Evolutionary conservation across 1,284 basidiomycete species (phyloP).

Genomic region (Rhodotorula sp.): DNA sequence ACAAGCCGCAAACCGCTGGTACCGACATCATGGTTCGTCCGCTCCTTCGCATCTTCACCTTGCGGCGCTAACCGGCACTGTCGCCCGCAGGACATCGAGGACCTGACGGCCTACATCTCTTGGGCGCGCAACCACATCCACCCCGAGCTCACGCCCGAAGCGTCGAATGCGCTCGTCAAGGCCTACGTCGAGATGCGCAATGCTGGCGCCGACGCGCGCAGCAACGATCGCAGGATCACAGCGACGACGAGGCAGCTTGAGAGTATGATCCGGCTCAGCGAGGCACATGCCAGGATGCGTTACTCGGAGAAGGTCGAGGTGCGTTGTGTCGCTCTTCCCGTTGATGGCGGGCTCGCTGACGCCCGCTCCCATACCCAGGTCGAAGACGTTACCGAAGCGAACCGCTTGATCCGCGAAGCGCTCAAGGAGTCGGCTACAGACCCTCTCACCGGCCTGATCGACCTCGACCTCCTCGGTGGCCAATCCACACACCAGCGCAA

Average conservation of each 20-base stretch:
- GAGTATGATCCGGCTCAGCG: conserved; percentile 94
- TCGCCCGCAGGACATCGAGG: conserved; percentile 68
- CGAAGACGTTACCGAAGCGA: conserved; percentile 84
- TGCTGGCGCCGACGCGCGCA: conserved; percentile 82
- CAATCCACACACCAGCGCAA: conserved; percentile 79
- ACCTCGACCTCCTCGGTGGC: conserved; percentile 92
- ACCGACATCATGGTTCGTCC: conserved; percentile 72
- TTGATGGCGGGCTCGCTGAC: background rate
- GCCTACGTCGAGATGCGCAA: conserved; percentile 93
- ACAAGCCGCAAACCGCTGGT: conserved; percentile 67
- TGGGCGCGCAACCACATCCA: conserved; percentile 86
- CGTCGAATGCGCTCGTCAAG: conserved; percentile 76
- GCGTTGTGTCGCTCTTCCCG: background rate
- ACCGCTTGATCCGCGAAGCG: conserved; percentile 89
- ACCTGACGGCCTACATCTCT: conserved; percentile 90
- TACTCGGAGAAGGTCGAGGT: conserved; percentile 77
- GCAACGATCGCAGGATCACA: conserved; percentile 88
- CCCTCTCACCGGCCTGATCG: conserved; percentile 90
- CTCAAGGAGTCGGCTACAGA: conserved; percentile 82
- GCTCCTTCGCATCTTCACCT: no score
- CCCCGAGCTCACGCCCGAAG: conserved; percentile 83
- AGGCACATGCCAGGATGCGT: conserved; percentile 95
- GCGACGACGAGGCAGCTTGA: conserved; percentile 97
- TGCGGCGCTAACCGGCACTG: background rate
- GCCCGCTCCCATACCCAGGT: background rate